phyloP scores from a whole-genome alignment of 139 green algal genomes.

The Chlorokybus atmophyticus region DNA sequence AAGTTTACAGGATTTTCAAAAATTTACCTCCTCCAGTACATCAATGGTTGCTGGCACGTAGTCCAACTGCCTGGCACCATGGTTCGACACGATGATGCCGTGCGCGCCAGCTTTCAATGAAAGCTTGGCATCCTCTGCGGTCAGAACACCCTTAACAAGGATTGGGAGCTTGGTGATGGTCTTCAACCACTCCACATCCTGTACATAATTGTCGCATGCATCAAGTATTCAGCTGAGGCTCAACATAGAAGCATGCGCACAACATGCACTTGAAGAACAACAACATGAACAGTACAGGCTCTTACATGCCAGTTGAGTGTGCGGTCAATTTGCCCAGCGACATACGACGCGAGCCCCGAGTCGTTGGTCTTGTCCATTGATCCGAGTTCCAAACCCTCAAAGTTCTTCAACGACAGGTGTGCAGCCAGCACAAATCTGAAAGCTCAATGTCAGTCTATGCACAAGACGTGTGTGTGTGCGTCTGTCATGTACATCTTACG shows the following conservation, averaged over 20 bases:
- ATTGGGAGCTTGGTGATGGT: conserved; percentile 31
- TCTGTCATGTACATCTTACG: too few relatives aligned
- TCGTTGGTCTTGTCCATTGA: conserved; percentile 24
- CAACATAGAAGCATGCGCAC: too few relatives aligned
- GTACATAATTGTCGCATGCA: too few relatives aligned
- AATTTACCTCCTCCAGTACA: conserved; percentile 41
- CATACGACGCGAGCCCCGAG: conserved; percentile 30
- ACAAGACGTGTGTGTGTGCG: too few relatives aligned
- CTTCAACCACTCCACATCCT: conserved; percentile 28
- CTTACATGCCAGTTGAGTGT: conserved; percentile 27
- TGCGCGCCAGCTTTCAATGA: conserved; percentile 11
- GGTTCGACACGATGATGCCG: conserved; percentile 58
- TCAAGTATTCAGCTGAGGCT: too few relatives aligned
- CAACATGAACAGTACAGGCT: background rate
- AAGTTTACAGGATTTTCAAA: background rate
- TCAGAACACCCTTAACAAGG: conserved; percentile 34
- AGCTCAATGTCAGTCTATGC: too few relatives aligned
- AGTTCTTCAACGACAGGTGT: conserved; percentile 28
- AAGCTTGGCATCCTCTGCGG: conserved; percentile 28
- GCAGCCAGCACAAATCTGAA: conserved; percentile 26
- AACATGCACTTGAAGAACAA: too few relatives aligned
- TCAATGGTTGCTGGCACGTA: conserved; percentile 54
- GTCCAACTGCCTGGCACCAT: conserved; percentile 83
- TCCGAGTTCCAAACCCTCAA: conserved; percentile 27
- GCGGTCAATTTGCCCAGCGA: conserved; percentile 31